Conservation (phyloP, 2,329 filamentous ascomycete species). For the Stachybotrys echinatus region DNA sequence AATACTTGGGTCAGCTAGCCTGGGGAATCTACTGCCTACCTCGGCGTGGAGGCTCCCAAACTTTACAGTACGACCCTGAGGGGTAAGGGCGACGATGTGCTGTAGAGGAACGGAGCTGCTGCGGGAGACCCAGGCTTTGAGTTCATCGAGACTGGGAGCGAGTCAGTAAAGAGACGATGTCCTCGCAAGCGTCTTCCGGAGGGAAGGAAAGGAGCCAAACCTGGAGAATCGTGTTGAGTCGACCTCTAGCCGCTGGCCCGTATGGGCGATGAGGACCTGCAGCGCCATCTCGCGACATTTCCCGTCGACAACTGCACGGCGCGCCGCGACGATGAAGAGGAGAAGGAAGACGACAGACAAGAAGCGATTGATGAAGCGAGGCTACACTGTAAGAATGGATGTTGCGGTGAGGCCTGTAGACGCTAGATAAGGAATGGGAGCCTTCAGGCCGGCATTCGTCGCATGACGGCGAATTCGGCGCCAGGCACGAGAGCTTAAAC, state of each 20-base stretch:
- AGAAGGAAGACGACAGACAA: conserved; percentile 3
- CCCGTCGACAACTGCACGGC: conserved; percentile 24
- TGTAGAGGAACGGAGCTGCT: conserved; percentile 68
- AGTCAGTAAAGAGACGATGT: too few species aligned
- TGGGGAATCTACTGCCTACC: conserved; percentile 38
- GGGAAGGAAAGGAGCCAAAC: conserved; percentile 38
- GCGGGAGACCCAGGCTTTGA: conserved; percentile 74
- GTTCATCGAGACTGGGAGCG: conserved; percentile 65
- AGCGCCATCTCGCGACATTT: conserved; percentile 72
- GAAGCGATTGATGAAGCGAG: not conserved
- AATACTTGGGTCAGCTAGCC: conserved; percentile 12
- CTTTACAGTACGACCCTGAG: conserved; percentile 78
- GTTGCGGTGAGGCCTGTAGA: not conserved
- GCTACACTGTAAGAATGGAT: not conserved
- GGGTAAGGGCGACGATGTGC: conserved; percentile 82
- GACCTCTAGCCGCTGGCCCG: conserved; percentile 77
- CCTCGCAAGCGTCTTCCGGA: not conserved
- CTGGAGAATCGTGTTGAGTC: conserved; percentile 71
- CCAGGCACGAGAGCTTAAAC: conserved; percentile 3
- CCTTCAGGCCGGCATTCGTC: conserved; percentile 6
- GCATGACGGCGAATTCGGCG: conserved; percentile 1
- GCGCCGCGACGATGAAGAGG: conserved; percentile 13
- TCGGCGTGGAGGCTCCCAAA: conserved; percentile 74
- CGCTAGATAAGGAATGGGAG: conserved; percentile 9
- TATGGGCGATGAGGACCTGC: conserved; percentile 87